Conservation (phyloP, 1,284 basidiomycete species). For the Heterobasidion occidentale region DNA sequence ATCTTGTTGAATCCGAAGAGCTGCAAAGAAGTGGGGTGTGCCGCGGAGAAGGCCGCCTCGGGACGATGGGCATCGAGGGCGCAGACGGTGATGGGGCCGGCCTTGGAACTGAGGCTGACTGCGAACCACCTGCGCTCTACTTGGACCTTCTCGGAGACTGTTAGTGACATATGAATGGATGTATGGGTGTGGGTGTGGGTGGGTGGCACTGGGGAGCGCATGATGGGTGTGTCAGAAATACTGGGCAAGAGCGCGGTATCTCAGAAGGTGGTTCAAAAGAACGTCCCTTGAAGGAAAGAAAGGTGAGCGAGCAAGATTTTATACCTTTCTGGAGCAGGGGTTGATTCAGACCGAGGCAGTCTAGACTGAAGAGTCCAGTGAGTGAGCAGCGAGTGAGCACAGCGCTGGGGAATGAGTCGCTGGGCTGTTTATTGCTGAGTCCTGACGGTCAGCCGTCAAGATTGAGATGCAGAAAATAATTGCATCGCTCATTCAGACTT, state of each 20-base stretch:
- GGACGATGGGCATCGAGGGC: background rate
- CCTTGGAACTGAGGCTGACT: background rate
- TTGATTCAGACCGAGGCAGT: background rate
- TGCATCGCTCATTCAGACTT: too few relatives aligned
- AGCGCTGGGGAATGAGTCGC: too few relatives aligned
- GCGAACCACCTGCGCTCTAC: background rate
- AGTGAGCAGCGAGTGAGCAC: too few relatives aligned
- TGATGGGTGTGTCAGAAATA: background rate
- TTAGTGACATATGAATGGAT: background rate
- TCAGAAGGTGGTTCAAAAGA: background rate
- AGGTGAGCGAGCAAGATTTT: background rate
- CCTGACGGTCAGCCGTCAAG: too few relatives aligned
- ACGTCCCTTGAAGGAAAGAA: background rate
- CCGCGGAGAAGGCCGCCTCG: background rate
- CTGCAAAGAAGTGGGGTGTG: background rate
- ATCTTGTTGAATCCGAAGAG: background rate
- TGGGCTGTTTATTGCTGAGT: too few relatives aligned
- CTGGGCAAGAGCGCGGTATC: background rate
- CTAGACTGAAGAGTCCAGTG: background rate
- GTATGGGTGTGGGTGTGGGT: background rate
- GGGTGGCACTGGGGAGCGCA: background rate
- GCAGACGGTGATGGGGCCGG: background rate
- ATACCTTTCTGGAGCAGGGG: background rate
- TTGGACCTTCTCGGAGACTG: background rate
- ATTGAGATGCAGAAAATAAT: too few relatives aligned